Evolutionary conservation across 495 filamentous ascomycete species (phyloP), one percentile per base, ranked within the genome.

Genomic region (Hypoxylon cercidicola): DNA sequence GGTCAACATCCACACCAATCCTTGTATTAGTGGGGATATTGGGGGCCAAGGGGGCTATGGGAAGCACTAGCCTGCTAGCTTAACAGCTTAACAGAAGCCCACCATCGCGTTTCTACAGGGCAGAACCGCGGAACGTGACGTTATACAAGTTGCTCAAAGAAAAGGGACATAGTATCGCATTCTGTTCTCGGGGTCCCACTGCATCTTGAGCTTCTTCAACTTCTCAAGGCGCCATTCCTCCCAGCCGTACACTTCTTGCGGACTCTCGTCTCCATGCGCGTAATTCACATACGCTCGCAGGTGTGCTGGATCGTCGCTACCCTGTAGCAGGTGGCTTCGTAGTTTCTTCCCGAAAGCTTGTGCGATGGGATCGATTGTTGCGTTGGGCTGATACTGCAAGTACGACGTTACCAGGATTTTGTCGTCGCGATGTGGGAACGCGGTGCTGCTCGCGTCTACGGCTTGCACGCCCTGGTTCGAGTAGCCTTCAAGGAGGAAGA

Each of bases 201-300:
- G 55, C 30, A 50, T 55, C 68, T 82, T 83, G 16, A 82, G 56
- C 12, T 56, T 56, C 52, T 59, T 73, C 61, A 83, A 60, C 52
- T 66, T 75, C 49, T 72, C 67, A 46, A 80, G 49, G 32, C 82
- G 65, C 80, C 77, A 81, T 13, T 63, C 25, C 34, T 83, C 82
- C 72, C 77, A 81, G 21, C 82, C 81, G 68, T 85, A 85, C 44
- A 80, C 44, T 0, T 68, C 64, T 56, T 80, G 64, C 1, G 71
- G 52, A 8, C 50, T 57, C 66, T 87, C 82, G 19, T 78, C 62
- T 1, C 78, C 80, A 20, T 64, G 52, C 1, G 81, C 81, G 68
- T 85, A 85, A 56, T 85, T 85, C 5, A 81, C 74, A 65, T 86
- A 85, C 0, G 41, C 50, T 25, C 62, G 50, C 3, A 60, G 53